A percentile compares a stretch with the other conserved stretches of the same genome.
phyloP scores from a whole-genome alignment of 1,284 basidiomycete species.

The Rhodotorula glutinis region DNA sequence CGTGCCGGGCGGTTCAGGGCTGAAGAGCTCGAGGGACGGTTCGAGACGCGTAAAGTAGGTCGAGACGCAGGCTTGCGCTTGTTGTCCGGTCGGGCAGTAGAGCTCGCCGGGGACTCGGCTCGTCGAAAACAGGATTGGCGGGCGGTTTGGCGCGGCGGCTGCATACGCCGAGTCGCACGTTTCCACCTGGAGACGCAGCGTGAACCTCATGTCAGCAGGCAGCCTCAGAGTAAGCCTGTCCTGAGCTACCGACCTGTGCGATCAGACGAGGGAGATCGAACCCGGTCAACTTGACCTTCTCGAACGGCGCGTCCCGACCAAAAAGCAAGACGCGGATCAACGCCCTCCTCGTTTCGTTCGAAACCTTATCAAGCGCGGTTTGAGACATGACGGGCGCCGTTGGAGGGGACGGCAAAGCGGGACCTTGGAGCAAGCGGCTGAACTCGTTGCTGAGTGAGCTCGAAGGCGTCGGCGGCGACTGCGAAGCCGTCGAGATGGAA shows the following conservation, averaged over 20 bases:
- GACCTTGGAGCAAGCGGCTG: too few relatives aligned
- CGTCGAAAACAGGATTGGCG: not conserved
- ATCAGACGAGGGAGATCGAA: not conserved
- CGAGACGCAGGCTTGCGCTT: slow-evolving; percentile 3
- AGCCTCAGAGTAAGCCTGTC: not conserved
- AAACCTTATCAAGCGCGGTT: too few relatives aligned
- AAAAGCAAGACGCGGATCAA: not conserved
- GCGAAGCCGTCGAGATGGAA: too few relatives aligned
- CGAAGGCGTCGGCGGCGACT: too few relatives aligned
- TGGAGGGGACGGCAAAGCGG: too few relatives aligned
- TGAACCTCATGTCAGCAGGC: not conserved
- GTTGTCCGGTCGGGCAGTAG: not conserved
- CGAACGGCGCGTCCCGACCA: slow-evolving; percentile 1
- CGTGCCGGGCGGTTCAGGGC: not conserved
- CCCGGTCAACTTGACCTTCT: not conserved
- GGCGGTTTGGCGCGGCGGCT: not conserved
- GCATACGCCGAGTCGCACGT: slow-evolving; percentile 1
- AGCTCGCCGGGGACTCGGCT: not conserved
- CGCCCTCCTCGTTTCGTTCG: not conserved
- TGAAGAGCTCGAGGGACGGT: slow-evolving; percentile 11
- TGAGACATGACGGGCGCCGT: too few relatives aligned
- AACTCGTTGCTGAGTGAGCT: too few relatives aligned
- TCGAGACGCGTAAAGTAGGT: slow-evolving; percentile 7
- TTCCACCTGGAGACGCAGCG: not conserved
- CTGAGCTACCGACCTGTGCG: not conserved